Base-by-base conservation (phyloP, 2,329 filamentous ascomycete species). In the Penicillium corylophilum region DNA sequence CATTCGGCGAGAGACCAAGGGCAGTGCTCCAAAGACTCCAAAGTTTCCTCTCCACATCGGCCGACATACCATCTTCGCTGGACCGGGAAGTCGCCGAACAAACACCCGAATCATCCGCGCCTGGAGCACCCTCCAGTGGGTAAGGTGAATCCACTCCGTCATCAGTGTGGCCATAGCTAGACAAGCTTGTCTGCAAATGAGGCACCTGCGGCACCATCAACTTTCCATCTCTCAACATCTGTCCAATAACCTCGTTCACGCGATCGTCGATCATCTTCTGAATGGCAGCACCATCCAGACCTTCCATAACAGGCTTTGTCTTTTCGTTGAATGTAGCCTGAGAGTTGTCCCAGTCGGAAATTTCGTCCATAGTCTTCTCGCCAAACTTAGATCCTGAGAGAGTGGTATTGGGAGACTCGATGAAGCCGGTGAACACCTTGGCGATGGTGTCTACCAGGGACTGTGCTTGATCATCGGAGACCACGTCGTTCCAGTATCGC, bases 21-120 rank as follows among this genome's bases (percentile, higher is more conserved):
- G 70, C 68, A 36, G 64, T 65, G 36, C 71, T 68, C 71, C 71
- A 74, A 41, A 74, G 63, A n/a, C 54, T 61, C 63, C 71, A 66
- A 12, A 74, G 64, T 35, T 66, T 71, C 29, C 63, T 63, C 48
- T 73, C 70, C 43, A 69, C 51, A 39, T 65, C 61, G 12, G 59
- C 61, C 16, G 63, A 59, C 23, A 59, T 51, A 26, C 61, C 62
- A 7, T 64, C 61, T 45, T 66, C 61, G 13, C 64, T 63, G 2
- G 67, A 74, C 61, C 56, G 67, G 28, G 68, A 68, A 5, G 61
- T 62, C 13, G 57, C 61, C 13, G 69, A 69, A 29, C 59, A 60
- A 42, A 60, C 53, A 46, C 58, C 60, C 8, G 58, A 62, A 46
- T 62, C 58, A 56, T 62, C 60, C 1, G 54, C 58, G 28, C 43